Evolutionary conservation across 176 grass and related monocot species (phyloP).

Genomic region (Puccinellia tenuiflora): DNA sequence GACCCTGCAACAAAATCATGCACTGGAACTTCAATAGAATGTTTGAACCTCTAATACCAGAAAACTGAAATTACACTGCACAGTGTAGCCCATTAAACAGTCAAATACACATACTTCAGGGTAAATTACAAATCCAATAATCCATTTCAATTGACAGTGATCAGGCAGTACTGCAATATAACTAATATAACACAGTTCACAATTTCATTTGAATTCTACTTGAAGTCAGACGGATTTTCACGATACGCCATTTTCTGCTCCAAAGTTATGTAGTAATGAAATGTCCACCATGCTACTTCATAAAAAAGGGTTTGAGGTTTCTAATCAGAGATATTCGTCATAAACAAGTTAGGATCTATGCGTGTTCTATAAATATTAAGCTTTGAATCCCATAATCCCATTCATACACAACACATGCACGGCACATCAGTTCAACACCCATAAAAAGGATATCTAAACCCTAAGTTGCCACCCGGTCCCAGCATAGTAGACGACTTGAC

Average conservation of each 20-base stretch:
- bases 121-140: not conserved
- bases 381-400: not conserved
- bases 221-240: not conserved
- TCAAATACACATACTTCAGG: not conserved
- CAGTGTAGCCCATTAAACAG: not conserved
- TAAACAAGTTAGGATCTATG: not conserved
- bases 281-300: not conserved
- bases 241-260: not conserved
- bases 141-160: not conserved
- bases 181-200: not conserved
- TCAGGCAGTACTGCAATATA: not conserved
- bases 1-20: conserved; percentile 57
- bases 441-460: not conserved
- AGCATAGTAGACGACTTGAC: not conserved
- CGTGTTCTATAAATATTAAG: not conserved
- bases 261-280: not conserved
- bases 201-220: not conserved
- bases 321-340: not conserved
- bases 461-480: not conserved
- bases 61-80: not conserved
- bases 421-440: not conserved
- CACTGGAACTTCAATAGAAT: not conserved
- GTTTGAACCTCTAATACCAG: not conserved
- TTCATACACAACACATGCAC: not conserved
- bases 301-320: not conserved